A percentile compares a stretch with the other conserved stretches of the same genome.
Evolutionary conservation across 2,329 filamentous ascomycete species (phyloP).

Genomic region (Penicillium digitatum): DNA sequence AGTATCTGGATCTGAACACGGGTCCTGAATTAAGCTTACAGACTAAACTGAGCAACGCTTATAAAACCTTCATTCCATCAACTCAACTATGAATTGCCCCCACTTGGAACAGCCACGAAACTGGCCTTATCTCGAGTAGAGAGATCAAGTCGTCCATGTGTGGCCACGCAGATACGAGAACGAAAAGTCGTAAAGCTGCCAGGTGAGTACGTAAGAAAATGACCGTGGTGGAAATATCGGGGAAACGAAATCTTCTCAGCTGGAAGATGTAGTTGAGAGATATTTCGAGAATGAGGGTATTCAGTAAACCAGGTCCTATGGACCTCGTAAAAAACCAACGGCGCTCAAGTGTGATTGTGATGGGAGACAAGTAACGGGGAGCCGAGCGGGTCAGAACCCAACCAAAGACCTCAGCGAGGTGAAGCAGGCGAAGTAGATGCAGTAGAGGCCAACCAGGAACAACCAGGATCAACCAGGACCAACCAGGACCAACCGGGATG

Average conservation of each 20-base stretch:
- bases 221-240: too few relatives aligned
- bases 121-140: not conserved
- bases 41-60: not conserved
- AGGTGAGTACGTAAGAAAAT: too few relatives aligned
- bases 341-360: conserved; percentile 21
- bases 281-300: too few relatives aligned
- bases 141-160: not conserved
- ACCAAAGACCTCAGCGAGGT: conserved; percentile 17
- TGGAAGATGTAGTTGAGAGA: too few relatives aligned
- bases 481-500: not conserved
- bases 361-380: conserved; percentile 12
- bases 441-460: conserved; percentile 16
- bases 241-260: too few relatives aligned
- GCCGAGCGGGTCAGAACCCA: conserved; percentile 22
- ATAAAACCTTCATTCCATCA: too few relatives aligned
- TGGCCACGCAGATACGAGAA: not conserved
- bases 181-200: not conserved
- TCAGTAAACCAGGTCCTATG: not conserved
- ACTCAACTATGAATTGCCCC: conserved; percentile 4
- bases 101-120: conserved; percentile 1
- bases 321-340: not conserved
- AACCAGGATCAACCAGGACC: conserved; percentile 6
- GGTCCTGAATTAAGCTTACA: not conserved
- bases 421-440: conserved; percentile 27
- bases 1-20: not conserved